Evolutionary conservation across 306 rosid genomes (phyloP), one percentile per base, ranked within the genome.

Genomic region (Acacia melanoxylon): DNA sequence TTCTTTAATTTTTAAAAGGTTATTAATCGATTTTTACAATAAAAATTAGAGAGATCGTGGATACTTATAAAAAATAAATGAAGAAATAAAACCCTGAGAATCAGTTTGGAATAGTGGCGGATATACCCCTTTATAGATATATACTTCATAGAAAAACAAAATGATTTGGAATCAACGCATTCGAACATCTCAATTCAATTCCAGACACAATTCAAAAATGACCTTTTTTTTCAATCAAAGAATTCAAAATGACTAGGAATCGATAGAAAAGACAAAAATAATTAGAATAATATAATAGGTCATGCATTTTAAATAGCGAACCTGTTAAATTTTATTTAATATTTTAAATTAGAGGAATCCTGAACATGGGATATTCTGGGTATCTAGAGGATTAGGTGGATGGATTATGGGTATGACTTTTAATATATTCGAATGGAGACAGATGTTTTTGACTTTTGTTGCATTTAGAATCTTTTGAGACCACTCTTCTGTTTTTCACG

Each of bases 391-490:
- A 45, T 19, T 52, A 45, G 15, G 63, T 68, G 17, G 9, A 80
- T 76, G 35, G 69, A 33, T 37, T 20, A 54, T 19, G 61, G 9
- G 61, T 54, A 19, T 20, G 25, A 20, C 20, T 54, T 59, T 35
- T 37, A 17, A 74, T 79, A 75, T 40, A 69, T 51, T 59, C 63
- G 22, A 69, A 62, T 51, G 20, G 13, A 80, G 5, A 75, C 62
- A 59, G 17, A 63, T 15, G 5, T 6, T 79, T 79, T 79, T 82
- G 84, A 33, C 24, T 58, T 71, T 79, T 62, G 80, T 22, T 79
- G 68, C 41, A 84, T 83, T 70, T 66, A 66, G 41, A 80, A 76
- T 86, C 75, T 65, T 71, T 66, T 65, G 76, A 58, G 84, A 68
- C 59, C 35, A 76, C 80, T 70, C 66, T 63, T 54, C 45, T 65